phyloP scores from a whole-genome alignment of 164 flowering plant species.

The Vitis riparia region DNA sequence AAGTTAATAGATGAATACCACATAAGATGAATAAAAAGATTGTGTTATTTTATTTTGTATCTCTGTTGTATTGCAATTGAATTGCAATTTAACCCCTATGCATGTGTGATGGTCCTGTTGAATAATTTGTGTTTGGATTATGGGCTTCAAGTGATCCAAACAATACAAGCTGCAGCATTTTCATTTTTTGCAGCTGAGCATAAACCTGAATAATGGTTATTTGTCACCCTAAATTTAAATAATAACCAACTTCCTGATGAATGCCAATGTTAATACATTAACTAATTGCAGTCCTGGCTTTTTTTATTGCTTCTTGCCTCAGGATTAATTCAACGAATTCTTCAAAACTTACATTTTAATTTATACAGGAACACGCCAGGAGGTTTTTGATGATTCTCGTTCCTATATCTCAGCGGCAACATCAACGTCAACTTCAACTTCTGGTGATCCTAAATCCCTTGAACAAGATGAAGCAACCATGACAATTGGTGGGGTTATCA shows the following conservation, averaged over 20 bases:
- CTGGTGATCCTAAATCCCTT: constrained; percentile 44
- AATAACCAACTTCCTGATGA: not conserved
- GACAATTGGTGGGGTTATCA: constrained; percentile 24
- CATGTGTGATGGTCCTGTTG: too few relatives aligned
- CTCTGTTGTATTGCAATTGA: too few relatives aligned
- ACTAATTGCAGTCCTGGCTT: not conserved
- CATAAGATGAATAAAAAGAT: too few relatives aligned
- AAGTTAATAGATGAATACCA: too few relatives aligned
- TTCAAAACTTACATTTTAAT: constrained; percentile 2
- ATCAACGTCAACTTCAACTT: constrained; percentile 39
- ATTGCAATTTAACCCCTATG: too few relatives aligned
- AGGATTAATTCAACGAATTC: not conserved
- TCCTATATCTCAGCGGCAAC: constrained; percentile 32
- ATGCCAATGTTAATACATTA: not conserved
- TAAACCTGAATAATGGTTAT: not conserved
- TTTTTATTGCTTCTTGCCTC: not conserved
- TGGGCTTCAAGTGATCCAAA: too few relatives aligned
- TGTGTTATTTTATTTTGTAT: too few relatives aligned
- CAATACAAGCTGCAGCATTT: too few relatives aligned
- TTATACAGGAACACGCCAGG: constrained; percentile 57
- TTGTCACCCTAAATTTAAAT: not conserved
- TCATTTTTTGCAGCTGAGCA: not conserved
- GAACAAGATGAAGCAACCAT: constrained; percentile 51
- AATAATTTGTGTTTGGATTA: too few relatives aligned
- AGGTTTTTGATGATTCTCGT: constrained; percentile 65